phyloP scores from a whole-genome alignment of 495 filamentous ascomycete species.

The Entonaema liquescens region DNA sequence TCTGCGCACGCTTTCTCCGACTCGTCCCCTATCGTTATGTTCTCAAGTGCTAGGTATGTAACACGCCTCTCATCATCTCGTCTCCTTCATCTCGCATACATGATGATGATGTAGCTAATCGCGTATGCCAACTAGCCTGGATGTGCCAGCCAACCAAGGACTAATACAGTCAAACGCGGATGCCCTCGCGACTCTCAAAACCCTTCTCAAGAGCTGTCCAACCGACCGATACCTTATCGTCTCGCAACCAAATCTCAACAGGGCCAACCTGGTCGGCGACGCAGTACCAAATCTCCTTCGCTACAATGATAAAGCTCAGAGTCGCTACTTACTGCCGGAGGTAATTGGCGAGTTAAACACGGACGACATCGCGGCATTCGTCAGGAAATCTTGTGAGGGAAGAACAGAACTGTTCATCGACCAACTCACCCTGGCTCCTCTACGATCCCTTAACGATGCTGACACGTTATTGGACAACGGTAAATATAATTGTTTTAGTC shows the following conservation, averaged over 20 bases:
- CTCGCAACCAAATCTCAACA: constrained; percentile 78
- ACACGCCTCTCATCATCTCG: constrained; percentile 17
- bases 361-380: constrained; percentile 47
- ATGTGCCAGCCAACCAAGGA: constrained; percentile 36
- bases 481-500: constrained; percentile 42
- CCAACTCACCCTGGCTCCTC: constrained; percentile 60
- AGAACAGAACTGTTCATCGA: constrained; percentile 48
- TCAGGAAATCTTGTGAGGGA: constrained; percentile 44
- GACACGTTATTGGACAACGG: constrained; percentile 69
- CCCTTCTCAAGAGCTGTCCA: constrained; percentile 69
- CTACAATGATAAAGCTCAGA: constrained; percentile 34
- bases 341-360: constrained; percentile 67
- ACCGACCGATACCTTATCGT: constrained; percentile 84
- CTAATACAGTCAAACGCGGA: constrained; percentile 56
- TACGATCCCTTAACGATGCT: constrained; percentile 55
- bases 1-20: constrained; percentile 77
- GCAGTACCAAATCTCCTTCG: constrained; percentile 68
- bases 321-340: constrained; percentile 61
- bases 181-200: constrained; percentile 51
- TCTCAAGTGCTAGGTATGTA: constrained; percentile 80
- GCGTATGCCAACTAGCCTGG: constrained; percentile 41
- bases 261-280: constrained; percentile 65
- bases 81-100: constrained; percentile 9
- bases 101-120: constrained; percentile 19
- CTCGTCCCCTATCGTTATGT: constrained; percentile 85